Evolutionary conservation across 139 green algal genomes (phyloP), one percentile per base, ranked within the genome.

Genomic region (Chlorella sp.): DNA sequence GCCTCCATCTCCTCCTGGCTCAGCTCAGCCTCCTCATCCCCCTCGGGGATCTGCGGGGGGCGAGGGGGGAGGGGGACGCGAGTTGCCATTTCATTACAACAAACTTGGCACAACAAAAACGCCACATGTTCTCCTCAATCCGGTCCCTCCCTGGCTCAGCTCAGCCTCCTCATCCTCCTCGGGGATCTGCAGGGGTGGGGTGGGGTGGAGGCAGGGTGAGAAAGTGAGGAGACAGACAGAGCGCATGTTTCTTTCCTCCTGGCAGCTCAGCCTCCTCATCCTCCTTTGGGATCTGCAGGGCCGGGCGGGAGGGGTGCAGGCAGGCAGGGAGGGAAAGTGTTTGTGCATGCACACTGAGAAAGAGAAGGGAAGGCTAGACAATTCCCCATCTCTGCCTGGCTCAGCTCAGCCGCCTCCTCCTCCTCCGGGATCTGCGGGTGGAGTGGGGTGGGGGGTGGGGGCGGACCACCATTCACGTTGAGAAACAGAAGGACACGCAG

Each of bases 1-100:
- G 95, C 90, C 91, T 99, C 97, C 93, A 97, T 96, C 80, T 97
- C 95, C 88, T 98, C 95, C 87, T 98, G 96, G 4, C 96, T 94
- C 40, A 98, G 89, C 53, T 98, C 95, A 60, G 95, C 94, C 21
- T 97, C 96, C 42, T 97, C 94, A 19, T 97, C 96, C 37, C 97
- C 94, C 26, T 96, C 95, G 4, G 96, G 96, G 3, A 99, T 90
- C 90, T 96, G 86, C 30, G 69, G 32, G 24, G 40, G 39, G 28
- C 28, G 57, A 21, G 53, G 32, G 12, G 71, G n/a, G n/a, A n/a
- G n/a, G n/a, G n/a, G n/a, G n/a, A n/a, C n/a, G n/a, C n/a, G n/a
- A n/a, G n/a, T n/a, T n/a, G n/a, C n/a, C n/a, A n/a, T n/a, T n/a
- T n/a, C n/a, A n/a, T n/a, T n/a, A n/a, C n/a, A n/a, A n/a, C n/a